Conservation (phyloP, 2,329 filamentous ascomycete genomes). For the Aspergillus novofumigatus region DNA sequence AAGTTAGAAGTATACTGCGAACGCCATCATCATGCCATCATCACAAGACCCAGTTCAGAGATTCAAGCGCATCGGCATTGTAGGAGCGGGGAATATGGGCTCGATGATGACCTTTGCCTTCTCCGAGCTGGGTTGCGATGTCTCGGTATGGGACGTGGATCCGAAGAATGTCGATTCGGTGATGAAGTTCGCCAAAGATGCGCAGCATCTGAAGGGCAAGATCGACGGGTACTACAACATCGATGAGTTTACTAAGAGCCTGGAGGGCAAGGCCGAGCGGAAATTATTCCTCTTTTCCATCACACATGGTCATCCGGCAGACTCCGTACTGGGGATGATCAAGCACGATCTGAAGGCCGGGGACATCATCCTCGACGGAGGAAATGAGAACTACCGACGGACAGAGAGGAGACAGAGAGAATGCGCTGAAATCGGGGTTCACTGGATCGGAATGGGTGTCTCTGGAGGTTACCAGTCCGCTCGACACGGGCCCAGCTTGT, state of each 20-base stretch:
- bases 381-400: constrained; percentile 63
- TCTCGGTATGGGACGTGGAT: constrained; percentile 38
- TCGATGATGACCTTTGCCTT: constrained; percentile 43
- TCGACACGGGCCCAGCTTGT: constrained; percentile 62
- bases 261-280: constrained; percentile 26
- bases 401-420: constrained; percentile 61
- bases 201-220: constrained; percentile 25
- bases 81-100: constrained; percentile 41
- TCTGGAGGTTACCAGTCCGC: constrained; percentile 67
- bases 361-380: constrained; percentile 66
- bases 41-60: constrained; percentile 15
- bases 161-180: constrained; percentile 32
- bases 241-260: constrained; percentile 31
- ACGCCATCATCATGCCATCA: constrained; percentile 17
- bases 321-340: constrained; percentile 36
- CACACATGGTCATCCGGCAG: constrained; percentile 37
- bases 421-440: constrained; percentile 54
- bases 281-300: constrained; percentile 41
- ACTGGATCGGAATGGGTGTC: constrained; percentile 65
- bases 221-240: constrained; percentile 34
- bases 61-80: constrained; percentile 37
- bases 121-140: constrained; percentile 34
- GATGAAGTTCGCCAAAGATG: constrained; percentile 19
- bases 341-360: constrained; percentile 52
- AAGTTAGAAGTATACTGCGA: background rate